Base-by-base conservation (phyloP, 2,329 filamentous ascomycete species). In the Fusarium graminum region DNA sequence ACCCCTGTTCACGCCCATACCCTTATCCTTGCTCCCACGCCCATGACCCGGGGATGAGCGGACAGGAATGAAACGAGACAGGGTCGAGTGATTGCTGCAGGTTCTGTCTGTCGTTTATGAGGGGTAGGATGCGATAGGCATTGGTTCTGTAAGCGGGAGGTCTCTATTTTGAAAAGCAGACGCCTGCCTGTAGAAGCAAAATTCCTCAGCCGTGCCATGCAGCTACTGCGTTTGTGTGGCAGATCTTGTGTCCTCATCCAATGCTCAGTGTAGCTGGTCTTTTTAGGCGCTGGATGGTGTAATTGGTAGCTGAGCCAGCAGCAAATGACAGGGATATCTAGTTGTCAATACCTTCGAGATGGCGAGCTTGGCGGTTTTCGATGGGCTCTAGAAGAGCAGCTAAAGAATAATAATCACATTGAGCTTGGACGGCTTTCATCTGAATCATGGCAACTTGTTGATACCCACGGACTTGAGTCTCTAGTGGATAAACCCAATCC, bases 1-100 rank as follows among this genome's bases (percentile, higher is more conserved):
- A 44, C 51, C 42, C 51, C n/a, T 16, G 30, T 36, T 9, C 16
- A 39, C 49, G 34, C 45, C 52, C 52, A 52, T 52, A 43, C 17
- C 11, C 28, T 12, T 12, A 22, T 26, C 52, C 52, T 41, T 52
- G 52, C 17, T 29, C 28, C 28, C 28, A 22, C 25, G 42, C 50
- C 55, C 54, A 45, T 65, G 40, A 47, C 44, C 65, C 65, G 51
- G 64, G 59, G 43, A 65, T 62, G 65, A 59, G 59, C 59, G 59
- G 67, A 36, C 25, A 42, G 40, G 52, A 42, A 59, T 65, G 53
- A 53, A 64, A 60, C 49, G 46, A 68, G 46, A 45, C 52, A 41
- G 44, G 50, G 38, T 59, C 36, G 38, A 41, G 51, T 44, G 55
- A 60, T 44, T 58, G 47, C 47, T 38, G 44, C 52, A 61, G 65